phyloP scores from a whole-genome alignment of 257 asterid genomes.

The Capsicum rhomboideum region DNA sequence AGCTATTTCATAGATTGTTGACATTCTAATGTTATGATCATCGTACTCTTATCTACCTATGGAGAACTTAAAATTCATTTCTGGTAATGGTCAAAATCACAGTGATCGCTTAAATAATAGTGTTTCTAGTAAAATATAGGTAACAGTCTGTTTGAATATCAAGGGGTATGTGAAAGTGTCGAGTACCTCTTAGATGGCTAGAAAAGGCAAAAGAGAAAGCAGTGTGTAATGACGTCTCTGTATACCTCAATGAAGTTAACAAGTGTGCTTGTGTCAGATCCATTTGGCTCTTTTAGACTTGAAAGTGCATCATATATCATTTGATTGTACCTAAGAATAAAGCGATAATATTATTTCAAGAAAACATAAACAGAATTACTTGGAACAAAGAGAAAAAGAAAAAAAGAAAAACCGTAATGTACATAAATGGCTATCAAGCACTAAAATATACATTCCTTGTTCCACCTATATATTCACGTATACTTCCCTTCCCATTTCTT shows the following conservation, averaged over 20 bases:
- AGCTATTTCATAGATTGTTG: background rate
- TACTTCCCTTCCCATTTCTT: background rate
- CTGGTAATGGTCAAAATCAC: background rate
- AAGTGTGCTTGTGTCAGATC: slow-evolving; percentile 58
- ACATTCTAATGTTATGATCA: background rate
- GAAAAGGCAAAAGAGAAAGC: background rate
- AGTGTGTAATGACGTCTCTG: background rate
- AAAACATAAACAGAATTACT: background rate
- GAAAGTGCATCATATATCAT: slow-evolving; percentile 77
- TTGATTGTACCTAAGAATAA: slow-evolving; percentile 47
- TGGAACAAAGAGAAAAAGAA: background rate
- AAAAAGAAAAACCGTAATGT: background rate
- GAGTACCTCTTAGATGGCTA: background rate
- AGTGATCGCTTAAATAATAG: background rate
- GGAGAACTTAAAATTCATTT: background rate
- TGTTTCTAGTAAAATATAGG: background rate
- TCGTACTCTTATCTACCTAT: background rate
- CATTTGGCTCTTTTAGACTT: slow-evolving; percentile 51
- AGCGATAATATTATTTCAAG: slow-evolving; percentile 2
- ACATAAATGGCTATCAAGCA: background rate
- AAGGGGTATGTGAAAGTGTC: background rate
- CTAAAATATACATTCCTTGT: background rate
- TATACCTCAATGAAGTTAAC: slow-evolving; percentile 68
- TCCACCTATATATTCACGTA: background rate
- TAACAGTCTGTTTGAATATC: background rate